These are phyloP conservation scores for Lasiodiplodia theobromae DNA, from an alignment of 2,329 filamentous ascomycete species.

Conservation along the genomic window DNA sequence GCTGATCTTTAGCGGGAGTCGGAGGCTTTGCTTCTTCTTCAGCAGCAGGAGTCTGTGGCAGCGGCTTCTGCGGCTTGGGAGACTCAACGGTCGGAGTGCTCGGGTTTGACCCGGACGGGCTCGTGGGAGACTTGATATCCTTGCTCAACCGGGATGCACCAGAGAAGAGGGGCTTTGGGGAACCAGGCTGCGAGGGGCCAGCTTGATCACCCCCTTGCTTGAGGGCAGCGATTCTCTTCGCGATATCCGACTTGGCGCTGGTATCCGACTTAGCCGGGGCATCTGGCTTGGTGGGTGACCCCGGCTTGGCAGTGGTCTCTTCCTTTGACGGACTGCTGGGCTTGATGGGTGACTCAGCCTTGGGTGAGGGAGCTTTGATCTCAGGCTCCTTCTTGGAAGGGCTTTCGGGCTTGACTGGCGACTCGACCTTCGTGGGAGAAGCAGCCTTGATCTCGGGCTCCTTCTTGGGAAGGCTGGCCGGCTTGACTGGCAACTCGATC, in stretches of 20 bases:
- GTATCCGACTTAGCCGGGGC: conserved; percentile 14
- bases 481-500: neutral
- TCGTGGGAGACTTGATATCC: conserved; percentile 10
- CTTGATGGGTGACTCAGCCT: neutral
- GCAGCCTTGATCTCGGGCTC: neutral
- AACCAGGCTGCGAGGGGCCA: conserved; percentile 9
- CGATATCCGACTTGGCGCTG: conserved; percentile 17
- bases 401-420: neutral
- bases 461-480: neutral
- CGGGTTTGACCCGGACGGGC: neutral
- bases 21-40: conserved; percentile 20
- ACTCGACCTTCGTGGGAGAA: neutral
- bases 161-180: conserved; percentile 22
- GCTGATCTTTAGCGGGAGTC: conserved; percentile 36
- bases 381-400: neutral
- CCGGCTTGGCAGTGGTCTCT: conserved; percentile 39
- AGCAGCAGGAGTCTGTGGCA: conserved; percentile 2
- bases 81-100: conserved; percentile 16
- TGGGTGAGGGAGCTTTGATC: neutral
- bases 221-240: conserved; percentile 24
- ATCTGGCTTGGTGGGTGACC: conserved; percentile 24
- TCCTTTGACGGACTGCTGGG: conserved; percentile 19
- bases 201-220: conserved; percentile 17
- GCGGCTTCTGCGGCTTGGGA: conserved; percentile 15
- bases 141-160: conserved; percentile 7